These are phyloP conservation scores for Coemansia sp. DNA, from an alignment of 371 early-diverging fungal species.

Conservation along the genomic window DNA sequence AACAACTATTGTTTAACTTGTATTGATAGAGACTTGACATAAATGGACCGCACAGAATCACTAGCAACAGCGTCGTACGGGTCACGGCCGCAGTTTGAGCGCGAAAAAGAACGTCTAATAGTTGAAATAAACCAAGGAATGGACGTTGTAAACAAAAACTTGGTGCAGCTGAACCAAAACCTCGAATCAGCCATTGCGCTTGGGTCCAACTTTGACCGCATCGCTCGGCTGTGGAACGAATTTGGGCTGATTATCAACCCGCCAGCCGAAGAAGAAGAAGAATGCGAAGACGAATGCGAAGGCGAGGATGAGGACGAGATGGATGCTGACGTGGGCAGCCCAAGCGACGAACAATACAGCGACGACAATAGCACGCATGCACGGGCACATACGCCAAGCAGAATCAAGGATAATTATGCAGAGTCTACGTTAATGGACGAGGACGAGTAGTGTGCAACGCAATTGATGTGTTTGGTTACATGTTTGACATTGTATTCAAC, in stretches of 20 bases:
- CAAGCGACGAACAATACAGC: not conserved
- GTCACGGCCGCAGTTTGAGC: constrained; percentile 38
- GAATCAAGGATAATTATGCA: not conserved
- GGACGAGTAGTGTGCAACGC: not conserved
- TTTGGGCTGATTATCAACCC: constrained; percentile 43
- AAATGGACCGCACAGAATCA: constrained; percentile 32
- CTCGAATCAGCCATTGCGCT: constrained; percentile 46
- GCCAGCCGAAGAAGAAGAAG: constrained; percentile 5
- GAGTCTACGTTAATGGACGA: constrained; percentile 2
- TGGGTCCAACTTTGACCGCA: constrained; percentile 33
- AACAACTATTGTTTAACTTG: not conserved
- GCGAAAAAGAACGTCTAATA: constrained; percentile 44
- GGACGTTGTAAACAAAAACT: constrained; percentile 35
- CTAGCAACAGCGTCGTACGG: constrained; percentile 12
- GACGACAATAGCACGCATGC: not conserved
- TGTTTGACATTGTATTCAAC: not conserved
- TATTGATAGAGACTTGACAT: not conserved
- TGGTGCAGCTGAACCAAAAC: constrained; percentile 45
- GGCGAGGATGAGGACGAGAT: not conserved
- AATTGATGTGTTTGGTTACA: not conserved
- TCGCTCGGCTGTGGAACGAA: constrained; percentile 41
- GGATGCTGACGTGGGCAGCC: not conserved
- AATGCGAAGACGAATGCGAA: constrained; percentile 1
- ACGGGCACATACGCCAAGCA: not conserved
- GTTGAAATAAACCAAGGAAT: constrained; percentile 44